Evolutionary conservation across 371 early-diverging fungal genomes (phyloP), one percentile per base, ranked within the genome.

Genomic region (Lichtheimia ornata): DNA sequence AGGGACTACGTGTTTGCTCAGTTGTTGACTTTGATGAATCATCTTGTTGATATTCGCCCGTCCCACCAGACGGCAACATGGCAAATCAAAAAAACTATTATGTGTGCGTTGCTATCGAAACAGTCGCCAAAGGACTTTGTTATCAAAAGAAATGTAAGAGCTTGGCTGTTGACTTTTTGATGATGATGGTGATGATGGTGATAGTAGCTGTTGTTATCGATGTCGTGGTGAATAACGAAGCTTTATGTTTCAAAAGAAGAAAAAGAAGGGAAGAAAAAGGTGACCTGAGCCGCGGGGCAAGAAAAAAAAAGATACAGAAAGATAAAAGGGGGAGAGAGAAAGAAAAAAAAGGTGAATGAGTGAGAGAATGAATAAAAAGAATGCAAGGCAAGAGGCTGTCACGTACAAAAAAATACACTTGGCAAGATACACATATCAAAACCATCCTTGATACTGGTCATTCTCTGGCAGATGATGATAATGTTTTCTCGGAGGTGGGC

Each of bases 11-110:
- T 30, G 50, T 15, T 18, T 47, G 40, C 24, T 51, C 18, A 24
- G 50, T 52, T 50, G 51, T n/a, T 59, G 60, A 14, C 42, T 40
- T 51, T 59, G 60, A 20, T 52, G 60, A 12, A 24, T 55, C 42
- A n/a, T 20, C 35, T 18, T 55, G 17, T 22, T 44, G 11, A 22
- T 30, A 35, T 5, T 50, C 35, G 9, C 41, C 40, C 20, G 40
- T 11, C n/a, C 17, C 24, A 45, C 22, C 43, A 55, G 52, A 41
- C 27, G 54, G 47, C 9, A 60, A 60, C 61, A 42, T 53, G 53
- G 35, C 44, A 25, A 40, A 18, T 20, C 9, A 59, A 45, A 25
- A 35, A 25, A 35, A 35, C 35, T 35, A 9, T 9, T 35, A 7
- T 30, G 35, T 35, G 11, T 35, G 9, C 9, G 35, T 35, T 35